Conservation (phyloP, 371 early-diverging fungal genomes). For the Syncephalastrum monosporum region DNA sequence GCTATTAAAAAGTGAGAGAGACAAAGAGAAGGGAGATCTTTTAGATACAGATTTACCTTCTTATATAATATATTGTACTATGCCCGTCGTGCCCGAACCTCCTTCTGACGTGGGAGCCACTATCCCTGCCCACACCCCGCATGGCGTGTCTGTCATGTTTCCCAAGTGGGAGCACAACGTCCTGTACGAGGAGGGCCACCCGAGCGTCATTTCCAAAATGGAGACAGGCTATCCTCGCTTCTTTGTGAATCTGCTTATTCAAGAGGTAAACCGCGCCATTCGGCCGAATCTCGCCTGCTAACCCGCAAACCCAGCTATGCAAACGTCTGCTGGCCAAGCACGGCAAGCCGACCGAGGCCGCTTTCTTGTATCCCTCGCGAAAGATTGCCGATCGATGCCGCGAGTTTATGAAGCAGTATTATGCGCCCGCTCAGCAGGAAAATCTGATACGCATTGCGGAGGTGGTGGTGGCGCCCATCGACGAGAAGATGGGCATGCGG, state of each 20-base stretch:
- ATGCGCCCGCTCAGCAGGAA: slow-evolving; percentile 21
- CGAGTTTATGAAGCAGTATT: slow-evolving; percentile 59
- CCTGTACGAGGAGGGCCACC: slow-evolving; percentile 87
- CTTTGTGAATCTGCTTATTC: slow-evolving; percentile 73
- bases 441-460: slow-evolving; percentile 63
- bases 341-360: slow-evolving; percentile 62
- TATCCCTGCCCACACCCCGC: slow-evolving; percentile 74
- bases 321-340: slow-evolving; percentile 60
- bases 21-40: too few species aligned
- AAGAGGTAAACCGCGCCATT: slow-evolving; percentile 53
- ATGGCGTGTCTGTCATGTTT: slow-evolving; percentile 92
- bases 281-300: not conserved
- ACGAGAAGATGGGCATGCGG: slow-evolving; percentile 14
- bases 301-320: slow-evolving; percentile 17
- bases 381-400: slow-evolving; percentile 71
- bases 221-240: slow-evolving; percentile 93
- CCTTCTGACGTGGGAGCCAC: slow-evolving; percentile 57
- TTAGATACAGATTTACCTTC: too few species aligned
- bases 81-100: slow-evolving; percentile 31
- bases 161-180: slow-evolving; percentile 91
- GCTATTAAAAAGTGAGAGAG: too few species aligned
- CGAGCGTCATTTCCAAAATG: slow-evolving; percentile 73
- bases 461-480: slow-evolving; percentile 49
- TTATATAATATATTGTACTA: slow-evolving; percentile 4
- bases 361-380: slow-evolving; percentile 76